phyloP scores from a whole-genome alignment of 139 green algal genomes.

The Micromonas pusilla region DNA sequence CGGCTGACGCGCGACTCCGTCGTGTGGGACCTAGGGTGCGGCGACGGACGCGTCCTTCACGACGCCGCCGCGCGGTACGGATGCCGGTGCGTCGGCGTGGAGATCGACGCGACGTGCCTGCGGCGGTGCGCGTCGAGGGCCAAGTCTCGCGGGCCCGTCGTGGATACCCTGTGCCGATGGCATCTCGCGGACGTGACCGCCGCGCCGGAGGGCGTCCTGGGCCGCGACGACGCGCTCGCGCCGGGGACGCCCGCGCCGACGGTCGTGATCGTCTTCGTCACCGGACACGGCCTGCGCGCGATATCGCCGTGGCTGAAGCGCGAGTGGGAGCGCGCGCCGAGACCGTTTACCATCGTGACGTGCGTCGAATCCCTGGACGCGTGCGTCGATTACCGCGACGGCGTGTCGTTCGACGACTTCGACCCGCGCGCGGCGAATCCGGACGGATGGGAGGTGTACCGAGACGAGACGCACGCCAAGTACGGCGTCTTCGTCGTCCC shows the following conservation, averaged over 20 bases:
- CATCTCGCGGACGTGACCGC: not conserved
- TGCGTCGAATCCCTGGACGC: conserved; percentile 17
- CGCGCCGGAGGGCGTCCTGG: not conserved
- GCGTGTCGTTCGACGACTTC: conserved; percentile 1
- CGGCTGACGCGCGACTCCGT: not conserved
- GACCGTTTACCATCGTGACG: not conserved
- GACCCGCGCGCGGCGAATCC: not conserved
- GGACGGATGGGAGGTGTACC: conserved; percentile 11
- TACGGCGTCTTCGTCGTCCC: conserved; percentile 23
- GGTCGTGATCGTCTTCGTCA: conserved; percentile 4
- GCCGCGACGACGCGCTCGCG: not conserved
- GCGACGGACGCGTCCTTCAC: conserved; percentile 8
- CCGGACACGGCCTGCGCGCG: not conserved
- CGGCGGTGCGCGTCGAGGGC: not conserved
- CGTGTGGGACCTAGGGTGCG: conserved; percentile 21
- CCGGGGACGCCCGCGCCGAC: not conserved
- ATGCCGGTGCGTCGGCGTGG: conserved; percentile 8
- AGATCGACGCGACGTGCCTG: conserved; percentile 14
- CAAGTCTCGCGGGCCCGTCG: not conserved
- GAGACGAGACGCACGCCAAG: not conserved
- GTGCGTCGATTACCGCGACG: conserved; percentile 8
- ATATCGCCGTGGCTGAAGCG: not conserved
- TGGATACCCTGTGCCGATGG: not conserved
- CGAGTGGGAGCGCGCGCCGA: not conserved
- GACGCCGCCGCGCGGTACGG: conserved; percentile 13